Evolutionary conservation across 805 yeast species (phyloP).

Genomic region (Starmerella bombi): DNA sequence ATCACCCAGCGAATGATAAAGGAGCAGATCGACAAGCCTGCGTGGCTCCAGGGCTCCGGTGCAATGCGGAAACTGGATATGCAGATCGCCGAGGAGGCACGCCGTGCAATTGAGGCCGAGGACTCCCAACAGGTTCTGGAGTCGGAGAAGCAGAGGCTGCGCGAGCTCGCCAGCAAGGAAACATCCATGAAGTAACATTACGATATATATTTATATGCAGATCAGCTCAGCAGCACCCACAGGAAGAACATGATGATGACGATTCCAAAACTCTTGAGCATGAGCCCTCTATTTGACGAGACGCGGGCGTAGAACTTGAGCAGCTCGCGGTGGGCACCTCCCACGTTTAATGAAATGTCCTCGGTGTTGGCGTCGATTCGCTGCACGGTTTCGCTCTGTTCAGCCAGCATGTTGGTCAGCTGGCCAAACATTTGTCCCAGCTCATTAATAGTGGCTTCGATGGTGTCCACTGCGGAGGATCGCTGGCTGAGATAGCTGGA

Average conservation of each 20-base stretch:
- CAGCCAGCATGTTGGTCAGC: conserved; percentile 92
- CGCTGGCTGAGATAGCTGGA: conserved; percentile 66
- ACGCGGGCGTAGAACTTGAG: conserved; percentile 79
- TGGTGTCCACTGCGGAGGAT: conserved; percentile 83
- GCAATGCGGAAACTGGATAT: conserved; percentile 23
- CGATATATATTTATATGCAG: not conserved
- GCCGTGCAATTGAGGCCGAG: conserved; percentile 16
- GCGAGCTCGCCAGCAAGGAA: conserved; percentile 9
- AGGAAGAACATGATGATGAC: conserved; percentile 39
- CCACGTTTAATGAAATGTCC: conserved; percentile 75
- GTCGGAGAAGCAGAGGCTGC: conserved; percentile 6
- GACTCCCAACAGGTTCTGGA: conserved; percentile 6
- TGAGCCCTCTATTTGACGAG: conserved; percentile 83
- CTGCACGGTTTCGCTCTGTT: conserved; percentile 92
- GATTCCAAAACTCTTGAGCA: conserved; percentile 77
- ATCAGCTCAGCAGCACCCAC: conserved; percentile 25
- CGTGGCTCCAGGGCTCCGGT: conserved; percentile 23
- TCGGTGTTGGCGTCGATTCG: conserved; percentile 91
- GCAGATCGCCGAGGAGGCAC: conserved; percentile 21
- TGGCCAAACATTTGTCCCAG: conserved; percentile 91
- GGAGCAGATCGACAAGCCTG: conserved; percentile 22
- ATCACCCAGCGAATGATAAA: conserved; percentile 18
- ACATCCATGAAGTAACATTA: not conserved
- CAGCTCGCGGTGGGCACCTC: conserved; percentile 89
- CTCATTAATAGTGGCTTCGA: conserved; percentile 92